These are phyloP conservation scores for Tulasnella sp. DNA, from an alignment of 768 basidiomycete genomes.

Conservation along the genomic window DNA sequence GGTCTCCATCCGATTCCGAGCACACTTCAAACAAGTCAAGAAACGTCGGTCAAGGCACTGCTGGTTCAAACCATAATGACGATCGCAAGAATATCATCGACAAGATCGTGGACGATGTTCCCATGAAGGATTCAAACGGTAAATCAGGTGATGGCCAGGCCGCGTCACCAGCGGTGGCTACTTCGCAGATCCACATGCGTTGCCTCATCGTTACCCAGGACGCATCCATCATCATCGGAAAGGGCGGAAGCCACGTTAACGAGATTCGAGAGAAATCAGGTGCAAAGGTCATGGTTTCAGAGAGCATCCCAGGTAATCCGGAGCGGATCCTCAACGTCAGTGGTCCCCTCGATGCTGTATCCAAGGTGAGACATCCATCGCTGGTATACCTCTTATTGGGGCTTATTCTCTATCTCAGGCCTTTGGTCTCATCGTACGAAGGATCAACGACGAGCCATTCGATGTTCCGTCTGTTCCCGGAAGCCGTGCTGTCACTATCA, in stretches of 20 bases:
- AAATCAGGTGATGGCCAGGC: conserved; percentile 28
- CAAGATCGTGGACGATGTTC: background rate
- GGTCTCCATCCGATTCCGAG: conserved; percentile 13
- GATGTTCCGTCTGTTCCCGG: conserved; percentile 96
- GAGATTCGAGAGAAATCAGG: conserved; percentile 98
- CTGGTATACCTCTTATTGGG: background rate
- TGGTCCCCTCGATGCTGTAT: conserved; percentile 94
- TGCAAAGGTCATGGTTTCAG: conserved; percentile 91
- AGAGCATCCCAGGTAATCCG: conserved; percentile 98
- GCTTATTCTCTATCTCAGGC: conserved; percentile 42
- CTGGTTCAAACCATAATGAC: conserved; percentile 3
- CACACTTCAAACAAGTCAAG: conserved; percentile 7
- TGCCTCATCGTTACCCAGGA: conserved; percentile 98
- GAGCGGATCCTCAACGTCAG: conserved; percentile 95
- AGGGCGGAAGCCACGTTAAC: conserved; percentile 89
- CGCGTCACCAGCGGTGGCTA: conserved; percentile 47
- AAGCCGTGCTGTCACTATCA: conserved; percentile 96
- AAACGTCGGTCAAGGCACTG: conserved; percentile 9
- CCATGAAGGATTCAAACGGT: background rate
- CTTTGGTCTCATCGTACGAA: conserved; percentile 93
- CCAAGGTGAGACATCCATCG: conserved; percentile 53
- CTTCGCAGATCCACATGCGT: conserved; percentile 78
- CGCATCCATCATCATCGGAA: conserved; percentile 97
- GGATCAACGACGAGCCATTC: conserved; percentile 98
- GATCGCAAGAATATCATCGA: conserved; percentile 2